Conservation (phyloP, 257 asterid species). For the Petunia secreta region DNA sequence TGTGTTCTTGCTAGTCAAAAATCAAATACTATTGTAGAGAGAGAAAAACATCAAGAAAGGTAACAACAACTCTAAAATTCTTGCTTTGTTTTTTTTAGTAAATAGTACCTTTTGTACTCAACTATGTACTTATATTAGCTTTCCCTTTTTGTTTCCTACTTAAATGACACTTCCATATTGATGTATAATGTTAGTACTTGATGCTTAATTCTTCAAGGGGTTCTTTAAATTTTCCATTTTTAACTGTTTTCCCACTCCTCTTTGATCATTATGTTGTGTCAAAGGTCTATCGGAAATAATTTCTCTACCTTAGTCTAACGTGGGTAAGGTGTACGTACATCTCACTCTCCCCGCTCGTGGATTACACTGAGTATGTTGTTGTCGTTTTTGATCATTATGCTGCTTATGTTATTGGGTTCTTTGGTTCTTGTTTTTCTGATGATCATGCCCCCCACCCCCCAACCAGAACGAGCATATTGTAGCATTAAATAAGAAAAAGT, state of each 20-base stretch:
- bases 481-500: background rate
- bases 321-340: no score
- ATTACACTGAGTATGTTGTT: no score
- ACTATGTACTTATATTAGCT: background rate
- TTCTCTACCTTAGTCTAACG: no score
- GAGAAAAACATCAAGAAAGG: slow-evolving; percentile 13
- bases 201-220: background rate
- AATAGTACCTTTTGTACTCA: background rate
- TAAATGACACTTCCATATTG: slow-evolving; percentile 4
- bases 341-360: no score
- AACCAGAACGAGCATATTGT: background rate
- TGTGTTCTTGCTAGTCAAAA: background rate
- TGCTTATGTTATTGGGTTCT: background rate
- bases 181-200: background rate
- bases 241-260: background rate
- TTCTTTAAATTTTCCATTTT: background rate
- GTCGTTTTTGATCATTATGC: background rate
- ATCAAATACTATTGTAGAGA: slow-evolving; percentile 12
- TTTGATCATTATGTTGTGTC: background rate
- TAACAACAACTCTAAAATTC: background rate
- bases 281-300: no score
- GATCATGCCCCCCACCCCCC: background rate
- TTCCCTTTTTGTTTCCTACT: background rate
- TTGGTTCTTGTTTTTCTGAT: background rate
- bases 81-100: background rate